A percentile compares a stretch with the other conserved stretches of the same genome.
Evolutionary conservation across 2,329 filamentous ascomycete genomes (phyloP).

Genomic region (Coniochaeta prunicola): DNA sequence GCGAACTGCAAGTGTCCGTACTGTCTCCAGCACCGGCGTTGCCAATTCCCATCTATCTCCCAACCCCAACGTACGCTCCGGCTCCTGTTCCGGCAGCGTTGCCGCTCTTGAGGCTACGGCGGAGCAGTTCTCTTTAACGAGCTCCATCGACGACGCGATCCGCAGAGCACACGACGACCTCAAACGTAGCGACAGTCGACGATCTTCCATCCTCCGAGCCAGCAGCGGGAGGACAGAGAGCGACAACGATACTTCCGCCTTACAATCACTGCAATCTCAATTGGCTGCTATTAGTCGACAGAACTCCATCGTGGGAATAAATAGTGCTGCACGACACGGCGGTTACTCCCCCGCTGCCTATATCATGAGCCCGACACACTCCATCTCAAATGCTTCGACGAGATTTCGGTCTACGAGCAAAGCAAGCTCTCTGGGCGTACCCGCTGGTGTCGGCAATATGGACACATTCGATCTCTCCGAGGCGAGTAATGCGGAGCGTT

Average conservation of each 20-base stretch:
- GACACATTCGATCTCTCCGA: constrained; percentile 30
- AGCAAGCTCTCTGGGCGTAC: constrained; percentile 28
- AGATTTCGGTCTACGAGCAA: constrained; percentile 49
- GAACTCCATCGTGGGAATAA: constrained; percentile 63
- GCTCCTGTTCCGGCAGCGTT: constrained; percentile 59
- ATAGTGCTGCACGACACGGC: constrained; percentile 57
- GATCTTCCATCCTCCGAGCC: constrained; percentile 51
- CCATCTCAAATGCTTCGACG: constrained; percentile 41
- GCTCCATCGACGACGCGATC: constrained; percentile 72
- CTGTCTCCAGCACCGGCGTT: constrained; percentile 35
- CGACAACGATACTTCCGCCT: constrained; percentile 10
- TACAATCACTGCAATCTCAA: constrained; percentile 12
- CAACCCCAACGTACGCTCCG: constrained; percentile 54
- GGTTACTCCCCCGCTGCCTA: constrained; percentile 64
- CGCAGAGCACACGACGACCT: constrained; percentile 64
- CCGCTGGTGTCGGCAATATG: constrained; percentile 9
- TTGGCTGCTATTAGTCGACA: constrained; percentile 19
- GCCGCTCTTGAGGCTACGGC: constrained; percentile 69
- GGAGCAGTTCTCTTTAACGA: constrained; percentile 65
- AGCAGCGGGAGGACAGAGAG: constrained; percentile 27
- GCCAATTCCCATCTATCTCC: constrained; percentile 52
- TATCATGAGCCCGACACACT: constrained; percentile 60
- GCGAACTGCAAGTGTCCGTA: constrained; percentile 28
- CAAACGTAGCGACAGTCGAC: constrained; percentile 61
- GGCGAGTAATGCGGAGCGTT: constrained; percentile 19